Evolutionary conservation across 2,329 filamentous ascomycete genomes (phyloP).

Genomic region (Fusarium sp.): DNA sequence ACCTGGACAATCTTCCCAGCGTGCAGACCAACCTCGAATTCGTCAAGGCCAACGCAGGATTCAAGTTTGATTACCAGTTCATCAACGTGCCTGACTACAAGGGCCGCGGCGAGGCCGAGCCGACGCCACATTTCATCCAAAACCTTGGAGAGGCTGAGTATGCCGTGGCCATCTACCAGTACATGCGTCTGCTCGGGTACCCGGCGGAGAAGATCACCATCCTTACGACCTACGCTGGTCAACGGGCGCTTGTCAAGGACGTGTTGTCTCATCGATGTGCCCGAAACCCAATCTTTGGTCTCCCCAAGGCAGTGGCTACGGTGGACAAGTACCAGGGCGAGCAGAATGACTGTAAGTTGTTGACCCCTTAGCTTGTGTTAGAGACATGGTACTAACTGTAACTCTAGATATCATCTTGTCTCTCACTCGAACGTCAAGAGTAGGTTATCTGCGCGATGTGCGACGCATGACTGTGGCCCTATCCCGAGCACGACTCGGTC

Average conservation of each 20-base stretch:
- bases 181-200: conserved; percentile 96
- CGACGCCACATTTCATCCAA: conserved; percentile 93
- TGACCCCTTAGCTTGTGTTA: background rate
- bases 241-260: conserved; percentile 88
- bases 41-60: conserved; percentile 86
- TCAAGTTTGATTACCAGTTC: conserved; percentile 95
- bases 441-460: conserved; percentile 93
- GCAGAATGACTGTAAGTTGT: conserved; percentile 92
- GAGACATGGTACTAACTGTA: conserved; percentile 32
- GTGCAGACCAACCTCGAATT: conserved; percentile 79
- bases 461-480: conserved; percentile 94
- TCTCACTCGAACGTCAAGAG: conserved; percentile 86
- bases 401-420: conserved; percentile 87
- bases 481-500: conserved; percentile 88
- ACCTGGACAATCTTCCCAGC: conserved; percentile 81
- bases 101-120: conserved; percentile 87
- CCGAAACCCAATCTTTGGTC: conserved; percentile 84
- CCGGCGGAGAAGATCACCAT: conserved; percentile 87
- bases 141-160: conserved; percentile 98
- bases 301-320: conserved; percentile 90
- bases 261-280: conserved; percentile 87
- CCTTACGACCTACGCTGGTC: conserved; percentile 92
- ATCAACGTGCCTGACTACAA: conserved; percentile 96
- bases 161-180: conserved; percentile 93
- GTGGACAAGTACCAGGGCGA: conserved; percentile 99